Percentiles rank a stretch among this genome's conserved stretches.
These are phyloP conservation scores for Paraconiothyrium sp. DNA, from an alignment of 2,329 filamentous ascomycete species.

Conservation along the genomic window DNA sequence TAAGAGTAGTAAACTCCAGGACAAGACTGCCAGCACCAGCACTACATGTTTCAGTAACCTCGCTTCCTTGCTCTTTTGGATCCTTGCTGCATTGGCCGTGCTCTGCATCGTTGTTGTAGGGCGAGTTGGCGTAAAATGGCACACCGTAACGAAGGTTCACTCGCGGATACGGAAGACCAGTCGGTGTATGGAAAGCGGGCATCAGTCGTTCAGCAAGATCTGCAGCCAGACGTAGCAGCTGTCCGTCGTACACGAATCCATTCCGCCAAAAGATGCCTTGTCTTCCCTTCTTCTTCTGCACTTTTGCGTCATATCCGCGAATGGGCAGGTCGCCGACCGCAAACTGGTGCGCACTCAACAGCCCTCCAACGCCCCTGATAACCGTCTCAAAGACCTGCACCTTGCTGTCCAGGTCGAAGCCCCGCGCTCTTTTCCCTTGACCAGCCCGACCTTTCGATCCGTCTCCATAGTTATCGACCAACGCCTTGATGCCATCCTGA, in stretches of 20 bases:
- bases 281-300: slow-evolving; percentile 43
- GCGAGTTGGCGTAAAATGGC: slow-evolving; percentile 90
- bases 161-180: slow-evolving; percentile 91
- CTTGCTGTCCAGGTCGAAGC: slow-evolving; percentile 96
- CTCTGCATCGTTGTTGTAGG: slow-evolving; percentile 70
- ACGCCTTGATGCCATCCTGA: slow-evolving; percentile 77
- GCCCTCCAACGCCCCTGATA: slow-evolving; percentile 88
- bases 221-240: slow-evolving; percentile 86
- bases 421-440: slow-evolving; percentile 75
- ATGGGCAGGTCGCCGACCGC: slow-evolving; percentile 92
- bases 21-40: slow-evolving; percentile 96
- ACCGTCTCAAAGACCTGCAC: slow-evolving; percentile 99
- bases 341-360: slow-evolving; percentile 93
- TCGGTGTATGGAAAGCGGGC: slow-evolving; percentile 90
- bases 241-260: slow-evolving; percentile 85
- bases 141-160: slow-evolving; percentile 92
- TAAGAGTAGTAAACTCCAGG: slow-evolving; percentile 90
- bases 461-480: slow-evolving; percentile 88
- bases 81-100: slow-evolving; percentile 58
- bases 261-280: slow-evolving; percentile 74
- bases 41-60: slow-evolving; percentile 96
- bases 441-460: slow-evolving; percentile 75
- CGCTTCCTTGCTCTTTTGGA: slow-evolving; percentile 59
- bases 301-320: slow-evolving; percentile 71
- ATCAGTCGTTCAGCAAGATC: slow-evolving; percentile 86